A percentile compares a stretch with the other conserved stretches of the same genome.
phyloP scores from a whole-genome alignment of 2,329 filamentous ascomycete species.

The Aspergillus uvarum region DNA sequence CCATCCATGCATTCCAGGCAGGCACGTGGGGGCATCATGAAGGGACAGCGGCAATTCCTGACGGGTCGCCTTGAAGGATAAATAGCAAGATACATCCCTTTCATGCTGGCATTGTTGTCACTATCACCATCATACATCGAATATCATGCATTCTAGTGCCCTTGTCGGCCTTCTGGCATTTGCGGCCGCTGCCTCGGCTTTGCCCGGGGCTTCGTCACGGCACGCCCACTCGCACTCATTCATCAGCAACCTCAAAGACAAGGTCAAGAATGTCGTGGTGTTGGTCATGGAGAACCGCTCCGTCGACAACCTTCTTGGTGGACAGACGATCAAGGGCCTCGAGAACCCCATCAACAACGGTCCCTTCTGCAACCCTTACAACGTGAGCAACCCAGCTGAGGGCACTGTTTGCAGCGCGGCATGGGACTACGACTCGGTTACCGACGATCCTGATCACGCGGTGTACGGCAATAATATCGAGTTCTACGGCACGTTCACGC shows the following conservation, averaged over 20 bases:
- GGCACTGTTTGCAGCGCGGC: slow-evolving; percentile 34
- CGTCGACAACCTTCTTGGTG: slow-evolving; percentile 47
- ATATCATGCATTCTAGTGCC: slow-evolving; percentile 23
- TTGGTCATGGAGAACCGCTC: slow-evolving; percentile 48
- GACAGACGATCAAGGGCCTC: slow-evolving; percentile 39
- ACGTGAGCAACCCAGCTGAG: slow-evolving; percentile 32
- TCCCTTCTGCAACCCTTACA: slow-evolving; percentile 45
- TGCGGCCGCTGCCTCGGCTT: slow-evolving; percentile 17
- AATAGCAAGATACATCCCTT: not conserved
- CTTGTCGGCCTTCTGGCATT: slow-evolving; percentile 28
- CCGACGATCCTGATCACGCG: slow-evolving; percentile 45
- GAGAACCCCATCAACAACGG: slow-evolving; percentile 47
- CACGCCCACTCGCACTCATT: slow-evolving; percentile 12
- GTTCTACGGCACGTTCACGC: slow-evolving; percentile 44
- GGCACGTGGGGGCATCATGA: not conserved
- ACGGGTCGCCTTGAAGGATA: not conserved
- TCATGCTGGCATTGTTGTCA: not conserved
- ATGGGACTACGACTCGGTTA: slow-evolving; percentile 43
- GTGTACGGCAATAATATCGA: slow-evolving; percentile 47
- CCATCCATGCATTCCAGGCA: not conserved
- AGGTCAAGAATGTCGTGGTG: slow-evolving; percentile 41
- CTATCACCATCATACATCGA: not conserved
- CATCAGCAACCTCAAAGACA: slow-evolving; percentile 31
- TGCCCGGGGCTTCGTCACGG: slow-evolving; percentile 3
- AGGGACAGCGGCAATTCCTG: not conserved